Evolutionary conservation across 1,139 yeast species (phyloP), one percentile per base, ranked within the genome.

Genomic region (Debaryomyces nepalensis): DNA sequence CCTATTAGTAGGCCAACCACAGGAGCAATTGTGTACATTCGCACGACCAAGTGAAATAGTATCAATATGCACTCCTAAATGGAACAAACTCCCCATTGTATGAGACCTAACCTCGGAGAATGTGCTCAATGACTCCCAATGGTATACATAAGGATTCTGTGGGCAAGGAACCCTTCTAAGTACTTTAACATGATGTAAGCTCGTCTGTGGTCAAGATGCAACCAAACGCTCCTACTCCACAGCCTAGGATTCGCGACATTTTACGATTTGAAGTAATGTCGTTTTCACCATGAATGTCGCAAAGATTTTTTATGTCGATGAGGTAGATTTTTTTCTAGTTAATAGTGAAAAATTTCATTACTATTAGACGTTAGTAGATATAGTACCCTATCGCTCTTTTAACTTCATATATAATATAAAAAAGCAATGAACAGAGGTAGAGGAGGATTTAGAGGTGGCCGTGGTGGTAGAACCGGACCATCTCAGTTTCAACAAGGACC

Each of bases 401-500:
- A 26, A 23, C 10, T 29, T 27, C 37, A 39, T 23, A 40, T 35
- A 33, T 26, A 34, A 21, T 24, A 30, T 36, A 39, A 33, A 35
- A 39, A 29, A 43, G 37, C 48, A 42, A 76, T 78, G 82, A 75
- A 77, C 64, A 77, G 82, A 77, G 83, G 84, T 47, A 75, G 82
- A 68, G 87, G 88, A 51, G 89, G 90, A 53, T 80, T 84, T 64
- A 77, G 85, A 66, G 84, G 86, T 45, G 81, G 83, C 55, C 70
- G 81, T 55, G 82, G 84, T 43, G 82, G 83, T 41, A 70, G 77
- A 64, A 68, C 76, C 57, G 81, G 81, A 39, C 77, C 79, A 44
- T 63, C 72, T 41, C 65, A 66, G 49, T 75, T 74, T 51, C 86
- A 83, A 56, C 84, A 79, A 68, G 96, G 93, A 41, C 99, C 99